Base-by-base conservation (phyloP, 2,329 filamentous ascomycete species). In the Penicillium sumatraense region DNA sequence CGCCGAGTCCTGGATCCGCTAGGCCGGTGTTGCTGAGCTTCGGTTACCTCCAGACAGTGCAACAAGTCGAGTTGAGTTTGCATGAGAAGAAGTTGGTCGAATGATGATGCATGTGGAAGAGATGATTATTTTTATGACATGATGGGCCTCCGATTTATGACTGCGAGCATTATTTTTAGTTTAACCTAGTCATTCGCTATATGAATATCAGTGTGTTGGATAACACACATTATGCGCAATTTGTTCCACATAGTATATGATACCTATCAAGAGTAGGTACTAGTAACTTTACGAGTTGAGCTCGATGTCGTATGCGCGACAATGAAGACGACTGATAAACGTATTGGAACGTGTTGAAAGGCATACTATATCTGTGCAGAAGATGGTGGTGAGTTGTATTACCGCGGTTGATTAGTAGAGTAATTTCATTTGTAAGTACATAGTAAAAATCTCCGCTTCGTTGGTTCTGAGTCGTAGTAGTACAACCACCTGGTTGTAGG, bases 161-260 rank as follows among this genome's bases (percentile, higher is more conserved):
- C 51, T 55, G 49, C 33, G 21, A n/a, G n/a, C n/a, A n/a, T n/a
- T 35, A 49, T 41, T 57, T 29, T 38, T 57, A 51, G 50, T 60
- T 54, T 55, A 64, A 49, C 57, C 54, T 54, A 63, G 56, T 40
- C 62, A n/a, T 42, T 65, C 62, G 8, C 58, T 65, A 59, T 20
- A 11, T 54, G 26, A 46, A 46, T 46, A 31, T 2, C 3, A 42
- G 14, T 26, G 42, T 46, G 42, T 14, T 46, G n/a, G n/a, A n/a
- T 46, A 13, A 11, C 10, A 7, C 40, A 21, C 26, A 26, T 9
- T 46, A 44, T 44, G 14, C 38, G 7, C 21, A 24, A 26, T 3
- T 7, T 5, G 5, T 4, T 42, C 9, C 13, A 4, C 5, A 38
- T 4, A 3, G 18, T 40, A 21, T 6, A 13, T 14, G 2, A 13